Conservation (phyloP, 768 basidiomycete genomes). For the Lactifluus volemus region DNA sequence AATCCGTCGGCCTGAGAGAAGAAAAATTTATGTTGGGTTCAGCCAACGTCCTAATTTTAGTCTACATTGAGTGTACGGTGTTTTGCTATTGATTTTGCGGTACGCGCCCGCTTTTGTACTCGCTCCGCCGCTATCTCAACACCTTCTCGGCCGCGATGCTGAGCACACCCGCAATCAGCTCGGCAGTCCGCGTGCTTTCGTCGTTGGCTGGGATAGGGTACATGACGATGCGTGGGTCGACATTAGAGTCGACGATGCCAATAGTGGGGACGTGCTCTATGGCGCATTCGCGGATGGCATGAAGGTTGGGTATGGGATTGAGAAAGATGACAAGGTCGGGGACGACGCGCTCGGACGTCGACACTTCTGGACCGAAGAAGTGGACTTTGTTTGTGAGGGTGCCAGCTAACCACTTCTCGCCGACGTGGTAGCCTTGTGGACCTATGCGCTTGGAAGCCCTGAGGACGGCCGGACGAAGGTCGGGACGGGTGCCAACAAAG, state of each 20-base stretch:
- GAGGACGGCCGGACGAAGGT: constrained; percentile 64
- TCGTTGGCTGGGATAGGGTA: constrained; percentile 99
- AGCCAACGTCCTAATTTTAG: not conserved
- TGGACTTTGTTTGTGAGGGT: constrained; percentile 81
- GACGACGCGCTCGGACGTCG: constrained; percentile 44
- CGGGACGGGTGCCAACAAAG: constrained; percentile 83
- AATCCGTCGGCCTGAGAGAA: not conserved
- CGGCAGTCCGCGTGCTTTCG: constrained; percentile 85
- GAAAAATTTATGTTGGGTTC: not conserved
- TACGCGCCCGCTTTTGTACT: constrained; percentile 15
- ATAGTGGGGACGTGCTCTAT: constrained; percentile 87
- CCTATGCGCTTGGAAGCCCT: constrained; percentile 77
- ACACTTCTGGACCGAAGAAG: constrained; percentile 54
- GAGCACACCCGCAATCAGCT: constrained; percentile 82
- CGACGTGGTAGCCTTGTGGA: constrained; percentile 73
- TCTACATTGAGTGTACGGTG: constrained; percentile 16
- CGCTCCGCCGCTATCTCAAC: constrained; percentile 36
- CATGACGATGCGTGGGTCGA: constrained; percentile 93
- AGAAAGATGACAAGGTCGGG: constrained; percentile 91
- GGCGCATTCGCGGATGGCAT: constrained; percentile 88
- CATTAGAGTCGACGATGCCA: constrained; percentile 90
- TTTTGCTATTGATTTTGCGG: constrained; percentile 7
- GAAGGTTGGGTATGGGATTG: constrained; percentile 78
- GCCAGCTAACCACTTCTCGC: constrained; percentile 91
- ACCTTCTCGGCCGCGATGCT: constrained; percentile 80